These are phyloP conservation scores for Cryomyces minteri DNA, from an alignment of 495 filamentous ascomycete species.

Conservation along the genomic window DNA sequence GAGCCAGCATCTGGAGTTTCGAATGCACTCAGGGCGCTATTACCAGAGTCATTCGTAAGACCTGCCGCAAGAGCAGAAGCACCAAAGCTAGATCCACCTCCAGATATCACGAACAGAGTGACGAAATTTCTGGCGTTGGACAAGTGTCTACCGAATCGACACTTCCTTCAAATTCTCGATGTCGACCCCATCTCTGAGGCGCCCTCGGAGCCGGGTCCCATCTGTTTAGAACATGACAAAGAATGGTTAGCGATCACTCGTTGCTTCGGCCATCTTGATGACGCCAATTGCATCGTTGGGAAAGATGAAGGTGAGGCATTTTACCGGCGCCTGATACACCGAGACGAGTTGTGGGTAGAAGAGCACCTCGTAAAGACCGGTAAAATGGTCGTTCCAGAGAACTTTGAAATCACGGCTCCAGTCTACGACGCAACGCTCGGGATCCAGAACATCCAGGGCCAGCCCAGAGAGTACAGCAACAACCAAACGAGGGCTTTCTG, in stretches of 20 bases:
- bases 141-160: constrained; percentile 58
- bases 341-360: constrained; percentile 56
- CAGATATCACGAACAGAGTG: constrained; percentile 47
- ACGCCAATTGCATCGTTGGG: constrained; percentile 30
- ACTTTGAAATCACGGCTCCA: constrained; percentile 64
- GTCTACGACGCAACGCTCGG: constrained; percentile 30
- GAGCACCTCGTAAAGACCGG: constrained; percentile 42
- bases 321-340: constrained; percentile 44
- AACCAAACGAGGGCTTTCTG: constrained; percentile 68
- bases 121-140: constrained; percentile 80
- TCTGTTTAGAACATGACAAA: constrained; percentile 58
- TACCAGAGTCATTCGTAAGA: constrained; percentile 44
- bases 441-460: constrained; percentile 13
- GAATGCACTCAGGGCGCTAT: constrained; percentile 41
- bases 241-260: constrained; percentile 93
- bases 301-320: constrained; percentile 45
- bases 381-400: constrained; percentile 47
- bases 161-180: constrained; percentile 66
- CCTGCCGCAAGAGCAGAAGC: constrained; percentile 12
- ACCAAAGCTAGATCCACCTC: constrained; percentile 17
- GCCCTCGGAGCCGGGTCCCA: constrained; percentile 6
- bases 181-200: constrained; percentile 25
- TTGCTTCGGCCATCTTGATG: constrained; percentile 48
- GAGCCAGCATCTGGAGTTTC: constrained; percentile 17
- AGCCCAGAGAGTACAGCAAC: constrained; percentile 63